Evolutionary conservation across 208 protist genomes (phyloP).

Genomic region (Borovskyia barvae): DNA sequence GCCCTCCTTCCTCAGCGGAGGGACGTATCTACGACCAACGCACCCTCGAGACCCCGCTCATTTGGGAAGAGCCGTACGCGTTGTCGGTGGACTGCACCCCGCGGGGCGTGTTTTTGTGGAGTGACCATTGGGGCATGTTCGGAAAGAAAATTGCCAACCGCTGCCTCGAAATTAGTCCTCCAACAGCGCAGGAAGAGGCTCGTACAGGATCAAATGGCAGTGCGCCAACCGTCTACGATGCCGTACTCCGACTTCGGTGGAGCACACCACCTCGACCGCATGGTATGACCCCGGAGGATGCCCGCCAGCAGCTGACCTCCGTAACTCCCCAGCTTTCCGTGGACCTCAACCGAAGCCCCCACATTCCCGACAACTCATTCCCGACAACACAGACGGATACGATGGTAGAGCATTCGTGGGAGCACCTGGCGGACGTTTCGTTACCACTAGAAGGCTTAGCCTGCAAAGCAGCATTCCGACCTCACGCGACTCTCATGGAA

Average conservation of each 20-base stretch:
- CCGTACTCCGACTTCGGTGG: constrained; percentile 6
- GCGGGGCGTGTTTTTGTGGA: constrained; percentile 66
- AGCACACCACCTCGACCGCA: too few relatives aligned
- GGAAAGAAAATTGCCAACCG: constrained; percentile 25
- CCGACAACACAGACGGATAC: too few relatives aligned
- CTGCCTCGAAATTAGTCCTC: constrained; percentile 23
- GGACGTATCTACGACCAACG: constrained; percentile 46
- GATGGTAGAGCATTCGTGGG: constrained; percentile 25
- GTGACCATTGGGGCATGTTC: constrained; percentile 64
- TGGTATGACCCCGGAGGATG: too few relatives aligned
- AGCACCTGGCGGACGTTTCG: constrained; percentile 20
- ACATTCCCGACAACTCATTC: too few relatives aligned
- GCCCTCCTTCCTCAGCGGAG: constrained; percentile 34
- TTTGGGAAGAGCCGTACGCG: constrained; percentile 74
- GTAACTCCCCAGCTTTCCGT: too few relatives aligned
- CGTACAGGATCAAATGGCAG: too few relatives aligned
- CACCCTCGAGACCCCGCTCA: constrained; percentile 74
- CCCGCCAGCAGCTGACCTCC: too few relatives aligned
- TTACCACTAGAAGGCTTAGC: constrained; percentile 18
- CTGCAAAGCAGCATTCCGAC: constrained; percentile 33
- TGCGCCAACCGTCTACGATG: not conserved
- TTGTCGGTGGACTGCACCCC: constrained; percentile 63
- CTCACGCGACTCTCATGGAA: constrained; percentile 68
- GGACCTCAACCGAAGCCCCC: too few relatives aligned
- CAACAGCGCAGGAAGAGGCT: too few relatives aligned